Base-by-base conservation (phyloP, 768 basidiomycete genomes). In the Agrocybe praecox region DNA sequence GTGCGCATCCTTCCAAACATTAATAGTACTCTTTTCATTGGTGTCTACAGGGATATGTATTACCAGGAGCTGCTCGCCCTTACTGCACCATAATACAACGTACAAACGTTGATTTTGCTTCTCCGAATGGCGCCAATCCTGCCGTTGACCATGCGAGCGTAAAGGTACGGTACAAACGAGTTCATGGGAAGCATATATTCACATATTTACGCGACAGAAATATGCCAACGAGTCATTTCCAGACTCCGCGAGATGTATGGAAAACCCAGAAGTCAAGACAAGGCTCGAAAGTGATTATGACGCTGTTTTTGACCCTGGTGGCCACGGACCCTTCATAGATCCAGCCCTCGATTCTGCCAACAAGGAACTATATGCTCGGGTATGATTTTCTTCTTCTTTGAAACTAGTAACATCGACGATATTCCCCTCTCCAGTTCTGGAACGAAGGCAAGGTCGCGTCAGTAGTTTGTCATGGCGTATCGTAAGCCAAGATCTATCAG, bases 401-500 rank as follows among this genome's bases (percentile, higher is more conserved):
- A n/a, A n/a, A n/a, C n/a, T n/a, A n/a, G n/a, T 15, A 29, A 17
- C 23, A 19, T 50, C 14, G 15, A 34, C 15, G 26, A 29, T 5
- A 29, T 9, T 29, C 9, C 9, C 26, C 9, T 29, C 18, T 19
- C 23, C 34, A 90, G 87, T 88, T 92, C 72, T 92, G 82, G 74
- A 79, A 80, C 52, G 68, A 79, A 9, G 85, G 83, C 45, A 92
- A 90, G 72, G 71, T 88, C 57, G 81, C 84, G 8, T 63, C 85
- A 4, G 89, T 88, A 3, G 90, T 94, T 22, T 93, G 92, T 76
- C 92, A 93, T 72, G 92, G 90, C 14, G 83, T 90, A 50, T 88
- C 83, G 80, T 88, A 61, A 67, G 83, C 76, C 32, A n/a, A 6
- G 5, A 40, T 6, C 5, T 3, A 14, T 5, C n/a, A 15, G 4